Evolutionary conservation across 371 early-diverging fungal genomes (phyloP).

Genomic region (Parasitella parasitica): DNA sequence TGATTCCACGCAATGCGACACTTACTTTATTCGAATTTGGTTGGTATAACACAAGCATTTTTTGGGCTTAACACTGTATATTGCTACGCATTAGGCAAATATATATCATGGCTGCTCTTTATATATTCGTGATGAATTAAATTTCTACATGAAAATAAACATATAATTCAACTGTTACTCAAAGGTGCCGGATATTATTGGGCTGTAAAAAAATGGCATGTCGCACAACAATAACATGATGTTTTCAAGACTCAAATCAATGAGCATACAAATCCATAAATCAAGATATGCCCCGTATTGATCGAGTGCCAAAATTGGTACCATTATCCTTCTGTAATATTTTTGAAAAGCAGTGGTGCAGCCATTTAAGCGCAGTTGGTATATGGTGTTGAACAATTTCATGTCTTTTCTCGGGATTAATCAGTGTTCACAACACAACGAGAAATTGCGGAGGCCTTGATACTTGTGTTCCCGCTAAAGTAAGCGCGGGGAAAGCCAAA

Average conservation of each 20-base stretch:
- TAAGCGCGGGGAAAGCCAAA: slow-evolving; percentile 1
- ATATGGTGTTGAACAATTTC: background rate
- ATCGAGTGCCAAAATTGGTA: too few relatives aligned
- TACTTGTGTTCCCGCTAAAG: background rate
- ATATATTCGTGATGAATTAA: too few relatives aligned
- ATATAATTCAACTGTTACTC: too few relatives aligned
- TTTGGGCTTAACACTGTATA: too few relatives aligned
- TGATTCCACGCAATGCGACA: too few relatives aligned
- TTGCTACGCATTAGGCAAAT: too few relatives aligned
- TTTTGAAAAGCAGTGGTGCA: background rate
- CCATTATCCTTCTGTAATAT: too few relatives aligned
- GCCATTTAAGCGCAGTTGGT: background rate
- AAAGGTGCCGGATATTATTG: background rate
- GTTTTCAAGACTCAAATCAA: background rate
- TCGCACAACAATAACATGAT: background rate
- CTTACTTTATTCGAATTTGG: too few relatives aligned
- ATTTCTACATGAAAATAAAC: too few relatives aligned
- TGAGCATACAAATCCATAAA: background rate
- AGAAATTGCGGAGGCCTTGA: background rate
- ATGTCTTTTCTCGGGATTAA: background rate
- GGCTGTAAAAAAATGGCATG: background rate
- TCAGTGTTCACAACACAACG: background rate
- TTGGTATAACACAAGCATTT: too few relatives aligned
- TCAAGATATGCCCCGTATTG: too few relatives aligned
- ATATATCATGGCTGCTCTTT: too few relatives aligned